Conservation (phyloP, 2,329 filamentous ascomycete genomes). For the Ceratocystis colombiana region DNA sequence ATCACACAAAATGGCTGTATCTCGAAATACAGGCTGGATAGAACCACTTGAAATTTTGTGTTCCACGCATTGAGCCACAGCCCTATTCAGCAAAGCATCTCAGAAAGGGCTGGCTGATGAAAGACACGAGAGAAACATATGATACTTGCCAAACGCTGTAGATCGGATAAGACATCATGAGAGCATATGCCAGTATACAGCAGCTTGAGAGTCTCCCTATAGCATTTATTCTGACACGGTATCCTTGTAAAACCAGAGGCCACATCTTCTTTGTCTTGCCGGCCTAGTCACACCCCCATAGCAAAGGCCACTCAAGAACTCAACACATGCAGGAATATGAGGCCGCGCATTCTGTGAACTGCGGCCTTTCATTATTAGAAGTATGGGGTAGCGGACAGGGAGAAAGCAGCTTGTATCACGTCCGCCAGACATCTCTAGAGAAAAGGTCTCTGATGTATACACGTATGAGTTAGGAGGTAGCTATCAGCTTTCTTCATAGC, state of each 20-base stretch:
- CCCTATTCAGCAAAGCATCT: not conserved
- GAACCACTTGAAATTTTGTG: not conserved
- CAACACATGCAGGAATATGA: constrained; percentile 3
- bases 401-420: not conserved
- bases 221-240: not conserved
- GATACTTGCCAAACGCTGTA: not conserved
- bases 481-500: not conserved
- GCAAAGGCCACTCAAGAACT: not conserved
- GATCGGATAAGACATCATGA: constrained; percentile 1
- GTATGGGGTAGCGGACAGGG: not conserved
- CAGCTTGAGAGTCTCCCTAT: too few species aligned
- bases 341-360: not conserved
- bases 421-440: not conserved
- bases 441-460: not conserved
- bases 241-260: not conserved
- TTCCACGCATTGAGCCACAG: not conserved
- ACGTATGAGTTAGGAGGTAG: not conserved
- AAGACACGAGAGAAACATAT: constrained; percentile 2
- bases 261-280: not conserved
- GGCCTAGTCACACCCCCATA: not conserved
- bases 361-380: not conserved
- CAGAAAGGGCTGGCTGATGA: not conserved
- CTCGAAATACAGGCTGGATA: not conserved
- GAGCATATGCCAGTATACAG: not conserved
- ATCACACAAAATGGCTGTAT: not conserved